A percentile compares a stretch with the other conserved stretches of the same genome.
Conservation (phyloP, 148 eudicot species). For the Rhododendron henanense region DNA sequence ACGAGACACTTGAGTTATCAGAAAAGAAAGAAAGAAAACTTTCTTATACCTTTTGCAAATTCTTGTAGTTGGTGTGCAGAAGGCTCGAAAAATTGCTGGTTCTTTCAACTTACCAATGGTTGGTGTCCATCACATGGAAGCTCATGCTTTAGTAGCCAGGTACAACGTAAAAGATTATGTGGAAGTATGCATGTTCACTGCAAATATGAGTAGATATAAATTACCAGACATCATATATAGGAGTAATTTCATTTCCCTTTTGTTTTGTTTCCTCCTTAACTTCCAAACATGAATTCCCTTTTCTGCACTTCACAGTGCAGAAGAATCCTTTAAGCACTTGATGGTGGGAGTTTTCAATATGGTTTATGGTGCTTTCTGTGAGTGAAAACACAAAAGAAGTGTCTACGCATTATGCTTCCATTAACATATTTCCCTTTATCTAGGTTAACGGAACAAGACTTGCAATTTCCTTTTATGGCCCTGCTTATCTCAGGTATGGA, state of each 20-base stretch:
- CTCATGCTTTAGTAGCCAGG: slow-evolving; percentile 98
- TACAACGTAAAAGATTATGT: slow-evolving; percentile 15
- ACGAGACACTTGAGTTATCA: background rate
- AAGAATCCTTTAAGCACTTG: background rate
- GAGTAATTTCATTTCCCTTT: background rate
- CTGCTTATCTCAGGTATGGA: slow-evolving; percentile 85
- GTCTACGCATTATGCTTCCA: background rate
- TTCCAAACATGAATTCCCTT: background rate
- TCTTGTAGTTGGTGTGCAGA: slow-evolving; percentile 82
- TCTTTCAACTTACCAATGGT: slow-evolving; percentile 67
- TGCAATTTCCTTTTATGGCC: slow-evolving; percentile 87
- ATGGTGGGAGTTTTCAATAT: background rate
- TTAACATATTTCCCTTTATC: slow-evolving; percentile 8
- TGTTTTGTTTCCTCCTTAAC: background rate
- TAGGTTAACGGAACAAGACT: slow-evolving; percentile 63
- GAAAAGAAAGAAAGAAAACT: too few relatives aligned
- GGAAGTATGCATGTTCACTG: background rate
- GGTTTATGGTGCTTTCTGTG: background rate
- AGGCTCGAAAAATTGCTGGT: slow-evolving; percentile 88
- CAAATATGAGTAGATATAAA: background rate
- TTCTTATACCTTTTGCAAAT: slow-evolving; percentile 17
- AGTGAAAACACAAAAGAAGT: background rate
- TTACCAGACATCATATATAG: background rate
- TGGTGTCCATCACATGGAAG: slow-evolving; percentile 99
- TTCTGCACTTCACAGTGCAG: background rate